These are phyloP conservation scores for Carex myosuroides DNA, from an alignment of 176 grass and related monocot species.

Conservation along the genomic window DNA sequence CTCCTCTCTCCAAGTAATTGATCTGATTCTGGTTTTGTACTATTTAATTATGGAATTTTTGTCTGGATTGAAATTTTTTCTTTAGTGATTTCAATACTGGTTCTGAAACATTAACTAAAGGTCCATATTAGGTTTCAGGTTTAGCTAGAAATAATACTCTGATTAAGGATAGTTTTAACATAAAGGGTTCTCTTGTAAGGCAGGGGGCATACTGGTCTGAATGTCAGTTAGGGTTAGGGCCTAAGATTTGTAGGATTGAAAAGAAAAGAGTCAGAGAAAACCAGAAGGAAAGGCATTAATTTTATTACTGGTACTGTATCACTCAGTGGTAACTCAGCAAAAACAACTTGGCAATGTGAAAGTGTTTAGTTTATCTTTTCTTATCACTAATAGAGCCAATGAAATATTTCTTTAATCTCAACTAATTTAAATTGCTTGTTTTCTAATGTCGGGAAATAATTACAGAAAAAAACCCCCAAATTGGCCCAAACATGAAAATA, in stretches of 20 bases:
- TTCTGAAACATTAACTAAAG: background rate
- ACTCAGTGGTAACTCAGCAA: background rate
- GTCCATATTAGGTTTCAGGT: background rate
- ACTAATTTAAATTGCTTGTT: background rate
- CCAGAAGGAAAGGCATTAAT: background rate
- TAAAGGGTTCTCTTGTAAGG: background rate
- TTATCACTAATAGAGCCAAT: background rate
- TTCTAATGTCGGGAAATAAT: background rate
- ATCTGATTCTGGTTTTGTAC: background rate
- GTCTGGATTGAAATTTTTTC: background rate
- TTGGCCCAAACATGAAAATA: background rate
- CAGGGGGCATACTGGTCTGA: background rate
- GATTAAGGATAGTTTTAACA: background rate
- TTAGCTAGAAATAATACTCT: background rate
- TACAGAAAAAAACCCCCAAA: background rate
- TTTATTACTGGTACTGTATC: background rate
- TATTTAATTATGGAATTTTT: background rate
- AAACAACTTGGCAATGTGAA: background rate
- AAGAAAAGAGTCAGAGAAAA: background rate
- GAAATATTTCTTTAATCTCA: background rate
- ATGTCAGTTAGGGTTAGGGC: background rate
- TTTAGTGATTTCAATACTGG: background rate
- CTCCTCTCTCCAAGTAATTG: conserved; percentile 52
- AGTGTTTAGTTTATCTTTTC: background rate
- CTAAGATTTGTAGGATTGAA: background rate